These are phyloP conservation scores for Lichtheimia hyalospora DNA, from an alignment of 371 early-diverging fungal species.

Conservation along the genomic window DNA sequence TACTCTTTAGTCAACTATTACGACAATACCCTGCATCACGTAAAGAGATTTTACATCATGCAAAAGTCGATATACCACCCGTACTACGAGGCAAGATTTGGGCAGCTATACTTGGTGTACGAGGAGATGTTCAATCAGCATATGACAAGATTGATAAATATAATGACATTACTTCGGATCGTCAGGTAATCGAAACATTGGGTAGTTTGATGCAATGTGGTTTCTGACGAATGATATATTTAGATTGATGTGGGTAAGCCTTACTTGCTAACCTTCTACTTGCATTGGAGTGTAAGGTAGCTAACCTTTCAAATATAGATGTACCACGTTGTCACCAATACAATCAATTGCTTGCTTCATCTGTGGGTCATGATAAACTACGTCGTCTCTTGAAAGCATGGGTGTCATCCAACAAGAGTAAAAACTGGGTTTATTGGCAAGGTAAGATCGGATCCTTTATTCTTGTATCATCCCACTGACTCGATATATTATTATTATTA, in stretches of 20 bases:
- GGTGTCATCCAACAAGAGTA: slow-evolving; percentile 56
- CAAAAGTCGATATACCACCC: slow-evolving; percentile 76
- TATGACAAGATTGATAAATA: slow-evolving; percentile 65
- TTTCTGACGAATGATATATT: background rate
- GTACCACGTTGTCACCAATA: slow-evolving; percentile 88
- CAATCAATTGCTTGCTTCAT: slow-evolving; percentile 71
- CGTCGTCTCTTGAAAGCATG: slow-evolving; percentile 70
- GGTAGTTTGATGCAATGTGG: slow-evolving; percentile 7
- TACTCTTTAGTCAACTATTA: slow-evolving; percentile 63
- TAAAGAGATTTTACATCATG: slow-evolving; percentile 67
- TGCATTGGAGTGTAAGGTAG: too few species aligned
- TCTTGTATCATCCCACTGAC: background rate
- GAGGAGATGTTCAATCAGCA: slow-evolving; percentile 55
- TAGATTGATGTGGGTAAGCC: slow-evolving; percentile 59
- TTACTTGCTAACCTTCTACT: too few species aligned
- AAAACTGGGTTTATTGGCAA: slow-evolving; percentile 84
- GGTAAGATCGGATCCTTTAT: slow-evolving; percentile 37
- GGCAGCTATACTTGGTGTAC: slow-evolving; percentile 75
- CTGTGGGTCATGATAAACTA: slow-evolving; percentile 72
- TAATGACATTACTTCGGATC: slow-evolving; percentile 51
- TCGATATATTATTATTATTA: slow-evolving; percentile 7
- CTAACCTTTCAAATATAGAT: slow-evolving; percentile 37
- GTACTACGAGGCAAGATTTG: slow-evolving; percentile 73
- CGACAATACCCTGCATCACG: slow-evolving; percentile 69
- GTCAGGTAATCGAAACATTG: slow-evolving; percentile 45